A percentile compares a stretch with the other conserved stretches of the same genome.
These are phyloP conservation scores for Jamesozyma piceae DNA, from an alignment of 805 yeast species.

Conservation along the genomic window DNA sequence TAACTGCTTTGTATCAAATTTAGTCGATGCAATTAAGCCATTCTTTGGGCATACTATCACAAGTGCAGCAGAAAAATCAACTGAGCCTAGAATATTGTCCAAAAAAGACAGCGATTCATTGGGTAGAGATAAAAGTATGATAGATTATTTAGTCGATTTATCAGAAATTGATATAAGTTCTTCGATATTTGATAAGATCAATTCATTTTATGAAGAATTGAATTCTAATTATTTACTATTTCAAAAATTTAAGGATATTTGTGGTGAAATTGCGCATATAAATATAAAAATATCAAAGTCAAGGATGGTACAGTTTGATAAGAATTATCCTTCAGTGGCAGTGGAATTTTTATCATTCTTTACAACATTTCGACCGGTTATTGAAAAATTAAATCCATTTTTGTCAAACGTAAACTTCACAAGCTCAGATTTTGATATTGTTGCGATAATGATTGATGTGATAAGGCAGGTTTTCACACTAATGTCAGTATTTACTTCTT, in stretches of 20 bases:
- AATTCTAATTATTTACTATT: neutral
- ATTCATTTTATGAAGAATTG: conserved; percentile 10
- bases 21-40: conserved; percentile 1
- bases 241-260: conserved; percentile 1
- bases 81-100: neutral
- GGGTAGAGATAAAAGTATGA: neutral
- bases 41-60: conserved; percentile 1
- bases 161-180: conserved; percentile 6
- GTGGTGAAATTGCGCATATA: no score
- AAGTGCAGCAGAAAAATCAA: neutral
- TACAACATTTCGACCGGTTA: conserved; percentile 1
- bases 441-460: conserved; percentile 1
- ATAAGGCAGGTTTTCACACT: conserved; percentile 1
- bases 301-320: conserved; percentile 8
- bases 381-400: conserved; percentile 6
- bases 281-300: no score
- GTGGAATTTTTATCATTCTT: conserved; percentile 5
- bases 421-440: conserved; percentile 6
- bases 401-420: conserved; percentile 9
- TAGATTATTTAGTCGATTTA: conserved; percentile 8
- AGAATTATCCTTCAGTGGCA: conserved; percentile 5
- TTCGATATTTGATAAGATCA: conserved; percentile 12
- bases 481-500: conserved; percentile 4
- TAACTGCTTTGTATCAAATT: conserved; percentile 3
- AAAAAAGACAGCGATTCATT: neutral